These are phyloP conservation scores for Hymenoscyphus albidus DNA, from an alignment of 2,329 filamentous ascomycete species.

Conservation along the genomic window DNA sequence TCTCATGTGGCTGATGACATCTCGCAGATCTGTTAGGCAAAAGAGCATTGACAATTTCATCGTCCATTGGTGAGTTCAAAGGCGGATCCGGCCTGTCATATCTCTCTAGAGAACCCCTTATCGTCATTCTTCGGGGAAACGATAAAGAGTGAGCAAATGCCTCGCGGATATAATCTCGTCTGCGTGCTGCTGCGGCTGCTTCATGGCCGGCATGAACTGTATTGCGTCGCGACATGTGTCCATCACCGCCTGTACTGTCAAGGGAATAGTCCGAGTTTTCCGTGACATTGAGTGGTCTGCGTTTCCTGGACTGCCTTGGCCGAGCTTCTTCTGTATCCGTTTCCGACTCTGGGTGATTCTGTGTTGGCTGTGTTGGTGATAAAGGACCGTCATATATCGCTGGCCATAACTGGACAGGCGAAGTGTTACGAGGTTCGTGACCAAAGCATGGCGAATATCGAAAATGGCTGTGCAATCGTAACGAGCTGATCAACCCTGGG, in stretches of 20 bases:
- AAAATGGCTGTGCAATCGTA: constrained; percentile 34
- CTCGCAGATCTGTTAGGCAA: not conserved
- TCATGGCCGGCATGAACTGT: constrained; percentile 9
- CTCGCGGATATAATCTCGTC: constrained; percentile 6
- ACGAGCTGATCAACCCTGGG: constrained; percentile 33
- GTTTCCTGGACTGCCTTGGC: constrained; percentile 11
- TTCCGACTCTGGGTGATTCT: constrained; percentile 7
- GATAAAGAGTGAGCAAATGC: not conserved
- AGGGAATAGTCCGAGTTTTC: constrained; percentile 16
- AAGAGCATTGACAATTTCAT: not conserved
- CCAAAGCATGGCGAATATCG: constrained; percentile 34
- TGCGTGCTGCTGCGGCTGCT: constrained; percentile 2
- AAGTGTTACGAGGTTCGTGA: constrained; percentile 32
- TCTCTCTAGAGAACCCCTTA: not conserved
- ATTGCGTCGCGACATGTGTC: constrained; percentile 6
- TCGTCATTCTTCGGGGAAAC: not conserved
- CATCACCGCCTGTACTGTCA: constrained; percentile 8
- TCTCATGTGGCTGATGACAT: constrained; percentile 3
- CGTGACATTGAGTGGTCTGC: constrained; percentile 16
- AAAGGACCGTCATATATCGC: constrained; percentile 21
- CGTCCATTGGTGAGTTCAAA: not conserved
- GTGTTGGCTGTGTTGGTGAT: constrained; percentile 8
- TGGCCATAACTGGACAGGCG: constrained; percentile 28
- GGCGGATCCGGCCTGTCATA: not conserved
- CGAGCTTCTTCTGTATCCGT: constrained; percentile 11